Base-by-base conservation (phyloP, 345 rosid species). In the Ceriops decandra region DNA sequence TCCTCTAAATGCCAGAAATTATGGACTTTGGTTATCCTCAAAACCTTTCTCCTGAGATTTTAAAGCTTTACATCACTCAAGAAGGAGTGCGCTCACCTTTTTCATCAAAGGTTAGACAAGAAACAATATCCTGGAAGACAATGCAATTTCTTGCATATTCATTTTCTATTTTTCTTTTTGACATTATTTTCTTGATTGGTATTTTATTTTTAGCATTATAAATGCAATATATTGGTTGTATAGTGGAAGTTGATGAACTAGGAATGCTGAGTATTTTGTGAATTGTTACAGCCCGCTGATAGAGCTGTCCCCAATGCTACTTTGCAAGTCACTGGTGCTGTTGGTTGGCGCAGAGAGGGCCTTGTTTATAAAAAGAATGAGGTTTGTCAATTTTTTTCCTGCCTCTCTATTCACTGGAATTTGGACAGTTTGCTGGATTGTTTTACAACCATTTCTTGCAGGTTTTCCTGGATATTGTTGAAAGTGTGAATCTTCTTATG, bases 341-440 rank as follows among this genome's bases (percentile, higher is more conserved):
- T 95, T 76, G 99, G 99, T 66, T 95, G 98, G 98, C 86, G 98
- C 67, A 90, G 99, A 78, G 99, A 91, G 85, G 99, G 99, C 35
- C 99, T 91, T 75, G 80, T 69, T 78, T 91, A 95, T 76, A 95
- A 95, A 76, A 91, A 95, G 85, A 91, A 95, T 79, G 99, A 95
- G 93, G 99, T 89, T 30, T 21, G 17, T 22, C 30, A 8, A 61
- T 16, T 58, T 60, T 52, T 69, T 1, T 60, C 62, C 66, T 35
- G 51, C 24, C 60, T 66, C 62, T 66, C 67, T 54, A 30, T 51
- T 64, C 31, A 24, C 9, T 57, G 66, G 30, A 27, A 49, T 68
- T 56, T 66, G 46, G 51, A 11, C 26, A 64, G 61, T 64, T 20
- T 47, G 36, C 66, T 61, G 53, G 68, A 54, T 76, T 71, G 19